A percentile compares a stretch with the other conserved stretches of the same genome.
Conservation (phyloP, 306 rosid genomes). For the Casuarina cunninghamiana region DNA sequence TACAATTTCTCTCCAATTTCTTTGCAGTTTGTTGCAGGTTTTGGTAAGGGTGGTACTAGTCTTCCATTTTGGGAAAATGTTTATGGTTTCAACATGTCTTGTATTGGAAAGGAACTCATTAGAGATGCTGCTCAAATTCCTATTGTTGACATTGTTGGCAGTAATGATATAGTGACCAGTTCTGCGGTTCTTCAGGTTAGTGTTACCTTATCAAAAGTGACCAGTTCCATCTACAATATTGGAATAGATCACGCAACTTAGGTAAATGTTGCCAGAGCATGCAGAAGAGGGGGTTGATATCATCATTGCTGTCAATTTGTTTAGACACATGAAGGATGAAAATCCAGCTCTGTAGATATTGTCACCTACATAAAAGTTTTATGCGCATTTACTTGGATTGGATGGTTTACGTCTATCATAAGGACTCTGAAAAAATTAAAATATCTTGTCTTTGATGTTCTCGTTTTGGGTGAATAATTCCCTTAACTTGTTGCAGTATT, state of each 20-base stretch:
- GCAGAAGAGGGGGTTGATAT: no score
- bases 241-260: background rate
- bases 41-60: slow-evolving; percentile 89
- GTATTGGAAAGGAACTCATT: slow-evolving; percentile 81
- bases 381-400: background rate
- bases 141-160: slow-evolving; percentile 76
- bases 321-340: no score
- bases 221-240: background rate
- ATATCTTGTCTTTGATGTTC: no score
- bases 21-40: slow-evolving; percentile 89
- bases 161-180: slow-evolving; percentile 68
- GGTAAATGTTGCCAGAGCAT: no score
- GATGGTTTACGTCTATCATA: background rate
- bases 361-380: background rate
- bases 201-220: slow-evolving; percentile 1
- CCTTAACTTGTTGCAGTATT: background rate
- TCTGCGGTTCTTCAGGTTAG: slow-evolving; percentile 78
- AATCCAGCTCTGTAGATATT: no score
- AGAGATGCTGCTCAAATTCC: slow-evolving; percentile 67
- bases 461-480: background rate
- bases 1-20: slow-evolving; percentile 49
- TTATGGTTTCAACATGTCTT: slow-evolving; percentile 74
- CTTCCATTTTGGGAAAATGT: slow-evolving; percentile 94
- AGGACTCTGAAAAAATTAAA: background rate
- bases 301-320: no score